Evolutionary conservation across 768 basidiomycete species (phyloP).

Genomic region (Panellus pusillus): DNA sequence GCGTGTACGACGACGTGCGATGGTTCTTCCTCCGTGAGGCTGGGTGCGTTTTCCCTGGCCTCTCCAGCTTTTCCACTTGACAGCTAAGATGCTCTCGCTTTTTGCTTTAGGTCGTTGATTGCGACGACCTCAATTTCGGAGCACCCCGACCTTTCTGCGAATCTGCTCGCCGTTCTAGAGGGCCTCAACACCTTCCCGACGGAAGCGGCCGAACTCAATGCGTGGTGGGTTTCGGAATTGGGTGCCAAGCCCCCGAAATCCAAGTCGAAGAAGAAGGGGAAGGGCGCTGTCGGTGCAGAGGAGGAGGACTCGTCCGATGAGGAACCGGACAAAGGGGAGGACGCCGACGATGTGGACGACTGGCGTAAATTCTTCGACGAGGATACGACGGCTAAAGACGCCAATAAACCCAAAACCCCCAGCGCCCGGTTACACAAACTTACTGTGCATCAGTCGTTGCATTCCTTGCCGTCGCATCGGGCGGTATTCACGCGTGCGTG

Average conservation of each 20-base stretch:
- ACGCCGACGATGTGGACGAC: conserved; percentile 48
- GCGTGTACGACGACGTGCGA: conserved; percentile 77
- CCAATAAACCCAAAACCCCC: conserved; percentile 35
- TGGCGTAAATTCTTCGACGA: conserved; percentile 89
- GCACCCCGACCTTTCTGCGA: conserved; percentile 40
- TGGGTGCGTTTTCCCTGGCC: conserved; percentile 43
- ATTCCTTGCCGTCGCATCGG: conserved; percentile 73
- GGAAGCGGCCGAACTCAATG: conserved; percentile 61
- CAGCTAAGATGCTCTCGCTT: background rate
- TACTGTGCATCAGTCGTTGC: conserved; percentile 75
- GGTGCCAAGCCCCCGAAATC: conserved; percentile 54
- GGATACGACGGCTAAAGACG: conserved; percentile 36
- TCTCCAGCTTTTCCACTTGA: background rate
- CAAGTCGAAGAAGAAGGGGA: conserved; percentile 36
- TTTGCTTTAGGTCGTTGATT: conserved; percentile 31
- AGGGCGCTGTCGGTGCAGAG: conserved; percentile 29
- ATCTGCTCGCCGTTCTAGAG: conserved; percentile 66
- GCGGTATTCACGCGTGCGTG: conserved; percentile 83
- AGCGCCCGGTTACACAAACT: conserved; percentile 59
- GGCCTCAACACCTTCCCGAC: conserved; percentile 74
- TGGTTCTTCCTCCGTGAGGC: conserved; percentile 89
- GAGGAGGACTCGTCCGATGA: conserved; percentile 33
- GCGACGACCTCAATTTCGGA: conserved; percentile 29
- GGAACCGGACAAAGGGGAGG: conserved; percentile 35
- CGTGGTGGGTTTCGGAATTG: conserved; percentile 79